These are phyloP conservation scores for Juglanconis sp. DNA, from an alignment of 2,329 filamentous ascomycete genomes.

Conservation along the genomic window DNA sequence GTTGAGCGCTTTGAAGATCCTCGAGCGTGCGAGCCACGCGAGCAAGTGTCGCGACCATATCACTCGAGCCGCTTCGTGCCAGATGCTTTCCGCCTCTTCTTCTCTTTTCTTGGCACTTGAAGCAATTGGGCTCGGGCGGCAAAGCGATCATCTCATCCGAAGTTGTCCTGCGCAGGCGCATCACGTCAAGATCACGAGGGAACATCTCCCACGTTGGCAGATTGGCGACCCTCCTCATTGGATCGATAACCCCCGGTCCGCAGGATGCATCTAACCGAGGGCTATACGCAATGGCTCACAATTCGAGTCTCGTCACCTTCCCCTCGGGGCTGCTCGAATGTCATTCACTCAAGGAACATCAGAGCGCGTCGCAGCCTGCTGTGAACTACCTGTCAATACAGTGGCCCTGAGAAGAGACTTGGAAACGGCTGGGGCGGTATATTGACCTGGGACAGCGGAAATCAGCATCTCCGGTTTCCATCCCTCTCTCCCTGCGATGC, in stretches of 20 bases:
- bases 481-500: neutral
- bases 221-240: neutral
- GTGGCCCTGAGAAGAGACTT: too few species aligned
- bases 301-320: neutral
- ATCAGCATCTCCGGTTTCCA: neutral
- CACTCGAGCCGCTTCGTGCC: too few species aligned
- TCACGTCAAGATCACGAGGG: constrained; percentile 4
- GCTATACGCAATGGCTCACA: neutral
- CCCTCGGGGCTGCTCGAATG: neutral
- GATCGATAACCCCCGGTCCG: neutral
- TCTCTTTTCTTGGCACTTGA: neutral
- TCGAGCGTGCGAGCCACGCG: too few species aligned
- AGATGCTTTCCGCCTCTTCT: neutral
- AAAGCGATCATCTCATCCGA: neutral
- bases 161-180: constrained; percentile 1
- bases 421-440: neutral
- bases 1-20: too few species aligned
- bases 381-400: neutral
- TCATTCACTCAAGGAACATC: neutral
- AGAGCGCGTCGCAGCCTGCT: neutral
- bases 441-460: neutral
- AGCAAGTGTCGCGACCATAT: too few species aligned
- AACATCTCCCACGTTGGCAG: neutral
- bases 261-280: neutral
- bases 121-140: neutral